Evolutionary conservation across 164 flowering plant species (phyloP).

Genomic region (Vitis cinerea): DNA sequence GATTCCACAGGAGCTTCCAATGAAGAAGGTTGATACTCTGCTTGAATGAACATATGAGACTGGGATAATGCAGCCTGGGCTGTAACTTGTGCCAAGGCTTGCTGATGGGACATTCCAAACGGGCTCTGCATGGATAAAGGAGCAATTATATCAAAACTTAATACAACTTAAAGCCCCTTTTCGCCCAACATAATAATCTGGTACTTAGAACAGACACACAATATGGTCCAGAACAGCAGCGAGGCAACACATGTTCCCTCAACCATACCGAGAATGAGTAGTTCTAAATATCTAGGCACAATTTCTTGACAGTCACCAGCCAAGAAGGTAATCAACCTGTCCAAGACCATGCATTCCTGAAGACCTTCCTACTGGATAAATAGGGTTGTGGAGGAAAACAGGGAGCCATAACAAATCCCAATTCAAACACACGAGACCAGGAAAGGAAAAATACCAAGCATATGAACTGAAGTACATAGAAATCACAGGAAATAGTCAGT

Average conservation of each 20-base stretch:
- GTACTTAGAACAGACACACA: background rate
- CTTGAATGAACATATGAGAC: conserved; percentile 46
- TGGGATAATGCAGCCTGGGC: conserved; percentile 84
- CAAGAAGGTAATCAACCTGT: too few relatives aligned
- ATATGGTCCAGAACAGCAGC: background rate
- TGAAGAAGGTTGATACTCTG: conserved; percentile 40
- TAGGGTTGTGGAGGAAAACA: too few relatives aligned
- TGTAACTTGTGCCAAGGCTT: conserved; percentile 90
- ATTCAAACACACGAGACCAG: too few relatives aligned
- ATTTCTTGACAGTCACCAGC: too few relatives aligned
- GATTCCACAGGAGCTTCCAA: conserved; percentile 30
- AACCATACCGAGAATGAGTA: too few relatives aligned
- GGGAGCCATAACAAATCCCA: too few relatives aligned
- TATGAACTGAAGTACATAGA: too few relatives aligned
- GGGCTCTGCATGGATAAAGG: conserved; percentile 48
- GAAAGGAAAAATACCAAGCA: too few relatives aligned
- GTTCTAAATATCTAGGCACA: too few relatives aligned
- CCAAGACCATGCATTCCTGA: too few relatives aligned
- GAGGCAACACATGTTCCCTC: background rate
- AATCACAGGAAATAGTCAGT: too few relatives aligned
- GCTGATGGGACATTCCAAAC: conserved; percentile 90
- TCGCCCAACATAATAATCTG: background rate
- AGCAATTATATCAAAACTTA: conserved; percentile 1
- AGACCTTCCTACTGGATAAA: too few relatives aligned
- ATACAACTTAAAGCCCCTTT: background rate